Conservation (phyloP, 2,329 filamentous ascomycete species). For the Emmonsiellopsis sp. region DNA sequence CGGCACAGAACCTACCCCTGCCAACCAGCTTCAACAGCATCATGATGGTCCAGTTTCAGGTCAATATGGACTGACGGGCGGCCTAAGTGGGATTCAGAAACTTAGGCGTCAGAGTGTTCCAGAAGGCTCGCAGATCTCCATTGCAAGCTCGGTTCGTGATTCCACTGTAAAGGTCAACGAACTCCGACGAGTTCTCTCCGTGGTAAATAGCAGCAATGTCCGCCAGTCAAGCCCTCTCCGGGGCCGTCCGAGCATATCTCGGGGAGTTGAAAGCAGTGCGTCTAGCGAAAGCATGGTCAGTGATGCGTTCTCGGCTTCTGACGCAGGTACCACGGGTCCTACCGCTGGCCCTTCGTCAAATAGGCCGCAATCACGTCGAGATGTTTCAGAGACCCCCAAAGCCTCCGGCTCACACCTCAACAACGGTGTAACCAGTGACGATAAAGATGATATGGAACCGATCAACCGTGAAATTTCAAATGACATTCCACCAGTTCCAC, state of each 20-base stretch:
- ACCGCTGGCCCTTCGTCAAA: conserved; percentile 18
- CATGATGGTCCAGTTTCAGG: conserved; percentile 13
- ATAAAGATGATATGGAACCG: conserved; percentile 8
- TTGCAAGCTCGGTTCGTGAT: conserved; percentile 31
- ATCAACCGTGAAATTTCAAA: conserved; percentile 14
- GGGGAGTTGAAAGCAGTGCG: conserved; percentile 21
- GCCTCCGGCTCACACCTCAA: conserved; percentile 16
- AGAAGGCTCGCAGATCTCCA: conserved; percentile 25
- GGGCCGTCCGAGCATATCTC: conserved; percentile 25
- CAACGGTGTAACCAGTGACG: conserved; percentile 8
- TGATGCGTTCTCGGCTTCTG: conserved; percentile 27
- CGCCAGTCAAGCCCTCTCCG: conserved; percentile 36
- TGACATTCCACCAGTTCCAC: conserved; percentile 39
- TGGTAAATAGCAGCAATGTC: conserved; percentile 24
- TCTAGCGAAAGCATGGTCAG: conserved; percentile 41
- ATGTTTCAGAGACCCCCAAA: conserved; percentile 26
- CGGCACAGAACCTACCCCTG: conserved; percentile 15
- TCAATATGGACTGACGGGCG: conserved; percentile 12
- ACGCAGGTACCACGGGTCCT: conserved; percentile 18
- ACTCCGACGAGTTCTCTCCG: conserved; percentile 39
- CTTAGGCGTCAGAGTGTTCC: conserved; percentile 29
- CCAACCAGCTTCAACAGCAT: conserved; percentile 14
- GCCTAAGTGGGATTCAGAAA: conserved; percentile 21
- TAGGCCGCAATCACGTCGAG: conserved; percentile 20
- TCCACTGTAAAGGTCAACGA: conserved; percentile 41